Percentiles rank a stretch among this genome's conserved stretches.
These are phyloP conservation scores for Diaporthe velutina DNA, from an alignment of 2,329 filamentous ascomycete species.

Conservation along the genomic window DNA sequence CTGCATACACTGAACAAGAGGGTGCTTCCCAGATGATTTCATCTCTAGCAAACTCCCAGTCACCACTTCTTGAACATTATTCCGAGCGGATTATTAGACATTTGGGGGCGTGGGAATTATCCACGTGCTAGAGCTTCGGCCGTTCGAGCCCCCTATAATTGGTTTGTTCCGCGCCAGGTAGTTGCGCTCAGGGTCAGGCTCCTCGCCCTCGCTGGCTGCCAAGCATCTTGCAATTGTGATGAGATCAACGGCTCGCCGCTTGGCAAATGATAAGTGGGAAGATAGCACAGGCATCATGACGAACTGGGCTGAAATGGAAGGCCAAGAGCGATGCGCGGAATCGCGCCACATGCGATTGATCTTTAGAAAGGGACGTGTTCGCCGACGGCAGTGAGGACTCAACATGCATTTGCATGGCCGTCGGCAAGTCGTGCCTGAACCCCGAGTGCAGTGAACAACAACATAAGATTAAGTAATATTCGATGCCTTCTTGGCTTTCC, in stretches of 20 bases:
- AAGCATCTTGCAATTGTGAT: conserved; percentile 2
- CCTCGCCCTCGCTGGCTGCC: neutral
- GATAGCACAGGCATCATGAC: neutral
- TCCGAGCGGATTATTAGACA: neutral
- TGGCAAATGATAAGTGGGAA: conserved; percentile 7
- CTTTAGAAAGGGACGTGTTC: neutral
- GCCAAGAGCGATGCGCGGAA: conserved; percentile 14
- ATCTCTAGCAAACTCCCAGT: neutral
- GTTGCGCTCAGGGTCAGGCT: neutral
- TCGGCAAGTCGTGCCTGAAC: conserved; percentile 1
- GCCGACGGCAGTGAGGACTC: conserved; percentile 11
- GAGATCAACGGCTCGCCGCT: conserved; percentile 1
- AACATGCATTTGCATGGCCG: neutral
- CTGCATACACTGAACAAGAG: neutral
- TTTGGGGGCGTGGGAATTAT: neutral
- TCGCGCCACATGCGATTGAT: neutral
- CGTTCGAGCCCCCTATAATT: neutral
- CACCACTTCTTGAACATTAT: neutral
- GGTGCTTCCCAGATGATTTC: neutral
- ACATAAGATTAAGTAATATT: conserved; percentile 8
- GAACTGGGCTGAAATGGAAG: neutral
- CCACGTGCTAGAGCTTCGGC: neutral
- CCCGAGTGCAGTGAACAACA: neutral
- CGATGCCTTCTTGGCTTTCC: conserved; percentile 11
- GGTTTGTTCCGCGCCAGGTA: neutral